Percentiles rank a stretch among this genome's conserved stretches.
Evolutionary conservation across 2,329 filamentous ascomycete genomes (phyloP).

Genomic region (Arthrinium phaeospermum): DNA sequence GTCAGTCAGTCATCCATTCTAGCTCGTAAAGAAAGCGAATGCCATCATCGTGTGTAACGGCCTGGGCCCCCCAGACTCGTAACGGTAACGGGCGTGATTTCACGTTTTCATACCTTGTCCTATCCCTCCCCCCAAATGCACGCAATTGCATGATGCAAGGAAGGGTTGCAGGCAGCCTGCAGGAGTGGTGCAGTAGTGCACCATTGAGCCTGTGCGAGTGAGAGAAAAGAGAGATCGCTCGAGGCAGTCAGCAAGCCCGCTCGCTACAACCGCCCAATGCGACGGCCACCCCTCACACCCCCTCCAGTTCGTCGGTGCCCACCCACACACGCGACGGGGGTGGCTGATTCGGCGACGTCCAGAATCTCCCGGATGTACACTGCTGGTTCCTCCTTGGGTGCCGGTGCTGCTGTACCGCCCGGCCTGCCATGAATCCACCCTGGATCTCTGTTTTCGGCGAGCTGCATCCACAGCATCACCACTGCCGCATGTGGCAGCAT

Average conservation of each 20-base stretch:
- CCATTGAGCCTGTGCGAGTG: background rate
- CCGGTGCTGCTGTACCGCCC: background rate
- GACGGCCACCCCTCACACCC: conserved; percentile 9
- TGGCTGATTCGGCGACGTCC: background rate
- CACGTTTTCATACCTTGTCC: background rate
- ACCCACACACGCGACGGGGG: background rate
- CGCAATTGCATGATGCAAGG: conserved; percentile 16
- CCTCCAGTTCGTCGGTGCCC: conserved; percentile 11
- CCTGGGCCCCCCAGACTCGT: background rate
- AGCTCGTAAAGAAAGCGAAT: background rate
- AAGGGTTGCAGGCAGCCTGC: background rate
- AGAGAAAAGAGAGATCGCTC: background rate
- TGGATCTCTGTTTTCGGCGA: conserved; percentile 6
- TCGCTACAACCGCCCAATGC: background rate
- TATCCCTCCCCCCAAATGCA: background rate
- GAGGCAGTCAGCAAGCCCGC: background rate
- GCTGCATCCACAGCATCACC: background rate
- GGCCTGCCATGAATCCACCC: background rate
- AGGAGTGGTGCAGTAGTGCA: background rate
- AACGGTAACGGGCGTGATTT: conserved; percentile 8
- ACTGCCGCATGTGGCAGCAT: conserved; percentile 8
- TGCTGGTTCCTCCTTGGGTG: background rate
- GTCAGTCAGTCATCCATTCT: background rate
- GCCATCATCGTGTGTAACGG: background rate
- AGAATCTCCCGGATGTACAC: background rate